Conservation (phyloP, 805 yeast genomes). For the Limtongia smithiae region DNA sequence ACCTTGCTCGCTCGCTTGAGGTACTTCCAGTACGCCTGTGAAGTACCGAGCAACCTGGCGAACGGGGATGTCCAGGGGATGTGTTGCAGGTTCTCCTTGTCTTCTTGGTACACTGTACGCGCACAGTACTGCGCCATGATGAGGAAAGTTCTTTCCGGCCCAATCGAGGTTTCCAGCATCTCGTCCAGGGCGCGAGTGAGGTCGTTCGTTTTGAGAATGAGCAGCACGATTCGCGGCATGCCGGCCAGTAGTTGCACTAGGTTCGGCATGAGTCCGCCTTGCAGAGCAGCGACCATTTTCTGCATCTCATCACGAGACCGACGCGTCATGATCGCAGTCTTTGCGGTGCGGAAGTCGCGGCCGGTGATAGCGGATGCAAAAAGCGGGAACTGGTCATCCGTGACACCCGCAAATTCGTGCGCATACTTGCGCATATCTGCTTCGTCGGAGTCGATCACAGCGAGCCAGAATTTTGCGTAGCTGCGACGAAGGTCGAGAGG, state of each 20-base stretch:
- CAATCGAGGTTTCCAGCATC: slow-evolving; percentile 71
- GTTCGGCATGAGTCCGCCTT: slow-evolving; percentile 60
- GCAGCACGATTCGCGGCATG: slow-evolving; percentile 80
- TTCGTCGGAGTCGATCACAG: slow-evolving; percentile 68
- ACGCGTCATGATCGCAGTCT: slow-evolving; percentile 49
- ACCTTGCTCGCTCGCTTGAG: slow-evolving; percentile 11
- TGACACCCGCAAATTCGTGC: slow-evolving; percentile 73
- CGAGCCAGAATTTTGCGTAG: slow-evolving; percentile 90
- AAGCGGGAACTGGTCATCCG: slow-evolving; percentile 66
- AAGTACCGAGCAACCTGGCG: neutral
- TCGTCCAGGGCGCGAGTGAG: slow-evolving; percentile 87
- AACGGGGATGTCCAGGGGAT: neutral
- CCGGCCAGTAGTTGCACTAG: slow-evolving; percentile 73
- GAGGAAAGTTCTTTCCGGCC: slow-evolving; percentile 80
- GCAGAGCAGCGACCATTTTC: slow-evolving; percentile 62
- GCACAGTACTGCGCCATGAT: slow-evolving; percentile 92
- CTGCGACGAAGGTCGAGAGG: slow-evolving; percentile 71
- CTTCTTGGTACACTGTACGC: slow-evolving; percentile 65
- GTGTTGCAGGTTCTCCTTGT: slow-evolving; percentile 9
- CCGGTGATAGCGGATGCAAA: slow-evolving; percentile 96
- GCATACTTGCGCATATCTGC: slow-evolving; percentile 71
- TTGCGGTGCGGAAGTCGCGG: slow-evolving; percentile 72
- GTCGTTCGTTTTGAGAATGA: slow-evolving; percentile 91
- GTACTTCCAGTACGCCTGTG: slow-evolving; percentile 9
- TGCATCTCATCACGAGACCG: slow-evolving; percentile 62